A percentile compares a stretch with the other conserved stretches of the same genome.
Evolutionary conservation across 768 basidiomycete species (phyloP).

Genomic region (Strobilomyces dryophilus): DNA sequence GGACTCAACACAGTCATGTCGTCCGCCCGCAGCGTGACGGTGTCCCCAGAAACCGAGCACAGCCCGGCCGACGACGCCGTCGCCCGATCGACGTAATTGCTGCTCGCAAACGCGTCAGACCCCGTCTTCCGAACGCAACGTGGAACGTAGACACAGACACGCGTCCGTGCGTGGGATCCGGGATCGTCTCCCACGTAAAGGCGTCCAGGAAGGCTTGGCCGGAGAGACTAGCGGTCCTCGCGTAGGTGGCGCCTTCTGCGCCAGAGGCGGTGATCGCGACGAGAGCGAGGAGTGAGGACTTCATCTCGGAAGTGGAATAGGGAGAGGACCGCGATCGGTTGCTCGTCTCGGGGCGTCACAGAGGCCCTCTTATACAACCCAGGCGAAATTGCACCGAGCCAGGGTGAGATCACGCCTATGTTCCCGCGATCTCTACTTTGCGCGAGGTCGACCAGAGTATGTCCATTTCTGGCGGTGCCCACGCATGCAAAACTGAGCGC

Average conservation of each 20-base stretch:
- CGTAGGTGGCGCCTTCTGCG: constrained; percentile 41
- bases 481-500: too few relatives aligned
- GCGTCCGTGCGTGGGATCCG: constrained; percentile 34
- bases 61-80: constrained; percentile 54
- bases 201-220: constrained; percentile 48
- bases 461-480: neutral
- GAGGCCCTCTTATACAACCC: constrained; percentile 9
- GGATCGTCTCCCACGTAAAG: constrained; percentile 26
- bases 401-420: neutral
- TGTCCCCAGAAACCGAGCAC: constrained; percentile 48
- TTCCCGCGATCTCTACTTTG: neutral
- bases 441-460: neutral
- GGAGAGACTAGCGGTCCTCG: constrained; percentile 39
- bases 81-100: constrained; percentile 41
- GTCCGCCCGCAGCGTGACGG: constrained; percentile 32
- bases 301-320: constrained; percentile 6
- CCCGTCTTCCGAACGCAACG: neutral
- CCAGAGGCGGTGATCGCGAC: constrained; percentile 7
- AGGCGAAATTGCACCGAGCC: too few relatives aligned
- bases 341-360: neutral
- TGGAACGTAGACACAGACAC: constrained; percentile 17
- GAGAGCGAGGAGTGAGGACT: constrained; percentile 1
- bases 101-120: constrained; percentile 7
- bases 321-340: neutral
- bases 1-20: constrained; percentile 28